phyloP scores from a whole-genome alignment of 257 asterid genomes.

The Thymus mandschuricus region DNA sequence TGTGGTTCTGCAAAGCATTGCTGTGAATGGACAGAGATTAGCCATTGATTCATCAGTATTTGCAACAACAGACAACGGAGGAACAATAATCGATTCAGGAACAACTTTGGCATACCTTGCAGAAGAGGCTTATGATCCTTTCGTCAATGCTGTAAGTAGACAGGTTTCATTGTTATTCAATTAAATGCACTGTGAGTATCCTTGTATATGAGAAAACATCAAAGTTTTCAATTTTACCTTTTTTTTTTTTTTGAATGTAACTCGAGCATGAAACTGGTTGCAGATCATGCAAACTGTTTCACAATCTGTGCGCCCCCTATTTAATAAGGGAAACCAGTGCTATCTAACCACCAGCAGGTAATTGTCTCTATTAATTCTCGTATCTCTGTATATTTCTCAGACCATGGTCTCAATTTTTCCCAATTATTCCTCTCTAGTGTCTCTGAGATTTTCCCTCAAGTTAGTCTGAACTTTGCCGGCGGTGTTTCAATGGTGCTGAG shows the following conservation, averaged over 20 bases:
- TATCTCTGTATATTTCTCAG: constrained; percentile 10
- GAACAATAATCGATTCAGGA: constrained; percentile 96
- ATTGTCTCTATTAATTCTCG: constrained; percentile 18
- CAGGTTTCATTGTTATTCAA: too few relatives aligned
- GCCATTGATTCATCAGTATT: constrained; percentile 74
- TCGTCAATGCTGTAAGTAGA: constrained; percentile 69
- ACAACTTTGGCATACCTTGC: constrained; percentile 95
- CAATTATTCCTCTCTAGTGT: constrained; percentile 42
- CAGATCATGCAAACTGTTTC: constrained; percentile 75
- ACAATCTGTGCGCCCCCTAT: constrained; percentile 60
- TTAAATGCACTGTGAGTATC: not conserved
- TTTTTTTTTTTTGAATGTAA: not conserved
- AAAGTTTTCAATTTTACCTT: not conserved
- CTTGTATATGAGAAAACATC: not conserved
- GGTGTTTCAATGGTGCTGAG: constrained; percentile 83
- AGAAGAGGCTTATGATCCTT: constrained; percentile 85
- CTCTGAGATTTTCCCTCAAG: constrained; percentile 73
- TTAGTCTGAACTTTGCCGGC: constrained; percentile 81
- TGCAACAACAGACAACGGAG: constrained; percentile 67
- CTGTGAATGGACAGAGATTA: constrained; percentile 84
- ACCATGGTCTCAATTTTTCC: constrained; percentile 13
- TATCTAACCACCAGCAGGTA: constrained; percentile 85
- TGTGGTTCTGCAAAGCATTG: constrained; percentile 74
- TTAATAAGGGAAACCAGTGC: constrained; percentile 75
- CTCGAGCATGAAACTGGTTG: constrained; percentile 23